Base-by-base conservation (phyloP, 192 early-diverging fungal genomes). In the Mortierella hygrophila region DNA sequence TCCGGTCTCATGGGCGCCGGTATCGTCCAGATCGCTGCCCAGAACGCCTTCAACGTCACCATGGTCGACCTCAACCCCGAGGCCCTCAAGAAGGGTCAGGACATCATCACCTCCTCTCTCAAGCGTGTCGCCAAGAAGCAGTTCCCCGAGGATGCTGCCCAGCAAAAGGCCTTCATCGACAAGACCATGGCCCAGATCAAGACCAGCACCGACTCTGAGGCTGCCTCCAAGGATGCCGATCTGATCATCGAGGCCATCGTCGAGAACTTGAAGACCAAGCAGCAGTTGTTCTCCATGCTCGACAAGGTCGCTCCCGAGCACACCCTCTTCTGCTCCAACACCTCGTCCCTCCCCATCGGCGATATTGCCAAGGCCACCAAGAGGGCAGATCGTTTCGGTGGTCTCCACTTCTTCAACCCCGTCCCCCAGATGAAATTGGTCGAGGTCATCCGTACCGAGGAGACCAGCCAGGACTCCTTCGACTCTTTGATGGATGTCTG, bases 401-500 rank as follows among this genome's bases (percentile, higher is more conserved):
- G 98, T 44, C 89, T 98, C 76, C 98, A 99, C 87, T 99, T 97
- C 89, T 99, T 99, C 90, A 99, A 99, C 92, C 98, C 98, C 6
- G 98, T 99, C n/a, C 95, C 98, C 42, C 95, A 97, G 88, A 99
- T 99, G 98, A 97, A 98, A 90, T 90, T 99, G 37, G 98, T 99
- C 16, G 98, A 99, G 90, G 94, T 99, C 15, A 94, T 98, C 79
- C 91, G 93, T 68, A 96, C 95, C 2, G 87, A 89, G 13, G 88
- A 93, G 32, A 93, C 94, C 15, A 85, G 88, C 37, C 89, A 94
- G 46, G 83, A 90, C 11, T 93, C 92, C 0, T 95, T 95, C 63
- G 91, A 95, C 23, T 72, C 89, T 15, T 92, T 98, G 40, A 75
- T 93, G 46, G 92, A 87, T 35, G 94, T 97, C 82, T 92, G 93